Conservation (phyloP, 1,284 basidiomycete species). For the Porogramme epimiltina region DNA sequence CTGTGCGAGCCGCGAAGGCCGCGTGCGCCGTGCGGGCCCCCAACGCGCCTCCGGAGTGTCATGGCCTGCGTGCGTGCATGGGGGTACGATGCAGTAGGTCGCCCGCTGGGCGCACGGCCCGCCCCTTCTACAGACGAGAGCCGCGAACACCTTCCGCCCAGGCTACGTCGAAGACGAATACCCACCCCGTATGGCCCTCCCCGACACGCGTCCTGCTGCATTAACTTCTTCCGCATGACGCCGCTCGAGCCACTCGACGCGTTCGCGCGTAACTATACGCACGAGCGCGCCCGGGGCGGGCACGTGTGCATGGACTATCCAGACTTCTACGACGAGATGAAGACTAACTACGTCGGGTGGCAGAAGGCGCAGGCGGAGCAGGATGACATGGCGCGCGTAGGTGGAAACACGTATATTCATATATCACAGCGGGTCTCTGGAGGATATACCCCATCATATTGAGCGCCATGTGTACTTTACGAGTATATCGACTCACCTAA, state of each 20-base stretch:
- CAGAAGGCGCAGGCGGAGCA: constrained; percentile 1
- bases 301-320: constrained; percentile 22
- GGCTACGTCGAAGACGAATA: constrained; percentile 20
- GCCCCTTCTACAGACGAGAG: constrained; percentile 31
- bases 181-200: constrained; percentile 7
- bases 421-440: no score
- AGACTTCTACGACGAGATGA: constrained; percentile 22
- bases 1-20: constrained; percentile 24
- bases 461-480: no score
- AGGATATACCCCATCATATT: no score
- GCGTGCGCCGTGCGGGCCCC: constrained; percentile 35
- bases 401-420: no score
- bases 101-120: constrained; percentile 24
- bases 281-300: constrained; percentile 10
- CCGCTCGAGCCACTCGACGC: constrained; percentile 34
- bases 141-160: constrained; percentile 21
- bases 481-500: no score
- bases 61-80: no score
- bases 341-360: constrained; percentile 19
- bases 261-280: constrained; percentile 14
- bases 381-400: not conserved
- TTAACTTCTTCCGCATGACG: constrained; percentile 34
- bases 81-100: constrained; percentile 20
- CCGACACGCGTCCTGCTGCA: constrained; percentile 19
- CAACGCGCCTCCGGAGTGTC: no score